Evolutionary conservation across 306 rosid species (phyloP).

Genomic region (Hylodesmum podocarpum): DNA sequence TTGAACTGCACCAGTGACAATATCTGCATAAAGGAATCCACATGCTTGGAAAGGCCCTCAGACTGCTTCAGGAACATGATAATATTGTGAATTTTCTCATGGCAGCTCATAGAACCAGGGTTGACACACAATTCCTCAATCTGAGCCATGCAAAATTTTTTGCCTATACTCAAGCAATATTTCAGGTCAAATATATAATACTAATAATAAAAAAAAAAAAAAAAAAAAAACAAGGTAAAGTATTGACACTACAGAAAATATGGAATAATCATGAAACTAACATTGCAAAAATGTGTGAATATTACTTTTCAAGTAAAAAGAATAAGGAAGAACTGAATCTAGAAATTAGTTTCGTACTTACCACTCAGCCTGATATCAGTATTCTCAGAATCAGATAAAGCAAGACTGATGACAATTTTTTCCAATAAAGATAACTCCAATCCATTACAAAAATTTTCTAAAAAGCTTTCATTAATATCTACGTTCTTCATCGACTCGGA

Average conservation of each 20-base stretch:
- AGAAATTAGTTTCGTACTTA: slow-evolving; percentile 40
- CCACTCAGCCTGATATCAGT: slow-evolving; percentile 68
- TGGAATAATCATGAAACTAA: slow-evolving; percentile 2
- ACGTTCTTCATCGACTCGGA: slow-evolving; percentile 67
- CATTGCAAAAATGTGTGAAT: not conserved
- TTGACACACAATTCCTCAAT: slow-evolving; percentile 73
- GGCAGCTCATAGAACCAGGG: slow-evolving; percentile 54
- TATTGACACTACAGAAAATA: not conserved
- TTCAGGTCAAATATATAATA: not conserved
- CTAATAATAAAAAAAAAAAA: not conserved
- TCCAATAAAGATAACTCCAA: slow-evolving; percentile 68
- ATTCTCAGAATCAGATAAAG: slow-evolving; percentile 88
- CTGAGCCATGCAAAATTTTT: slow-evolving; percentile 80
- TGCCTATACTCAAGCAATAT: slow-evolving; percentile 52
- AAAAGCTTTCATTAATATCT: slow-evolving; percentile 65
- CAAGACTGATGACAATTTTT: slow-evolving; percentile 78
- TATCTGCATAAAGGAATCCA: slow-evolving; percentile 98
- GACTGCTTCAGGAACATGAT: slow-evolving; percentile 80
- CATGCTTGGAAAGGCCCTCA: slow-evolving; percentile 80
- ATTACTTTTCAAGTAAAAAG: slow-evolving; percentile 2
- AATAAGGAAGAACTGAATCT: slow-evolving; percentile 12
- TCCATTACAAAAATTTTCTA: slow-evolving; percentile 59
- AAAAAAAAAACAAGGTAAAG: not conserved
- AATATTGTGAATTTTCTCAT: slow-evolving; percentile 70
- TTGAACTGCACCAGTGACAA: slow-evolving; percentile 71